Evolutionary conservation across 176 grass and related monocot species (phyloP).

Genomic region (Chrysopogon serrulatus): DNA sequence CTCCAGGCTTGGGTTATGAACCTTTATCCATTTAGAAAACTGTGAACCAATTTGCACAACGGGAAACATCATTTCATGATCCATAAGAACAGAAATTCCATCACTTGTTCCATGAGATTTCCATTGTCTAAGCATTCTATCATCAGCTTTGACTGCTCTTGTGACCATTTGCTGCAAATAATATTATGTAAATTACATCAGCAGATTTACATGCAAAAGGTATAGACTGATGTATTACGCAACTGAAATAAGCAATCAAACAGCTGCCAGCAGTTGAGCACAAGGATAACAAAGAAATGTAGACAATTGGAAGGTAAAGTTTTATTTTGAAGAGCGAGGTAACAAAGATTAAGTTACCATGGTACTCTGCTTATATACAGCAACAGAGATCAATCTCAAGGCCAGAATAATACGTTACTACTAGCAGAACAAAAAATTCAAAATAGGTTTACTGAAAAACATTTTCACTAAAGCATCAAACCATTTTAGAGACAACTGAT

Average conservation of each 20-base stretch:
- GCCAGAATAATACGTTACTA: not conserved
- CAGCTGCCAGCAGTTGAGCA: not conserved
- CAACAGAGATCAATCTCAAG: not conserved
- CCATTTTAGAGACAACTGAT: not conserved
- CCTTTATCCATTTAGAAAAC: slow-evolving; percentile 59
- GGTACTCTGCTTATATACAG: not conserved
- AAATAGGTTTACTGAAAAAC: not conserved
- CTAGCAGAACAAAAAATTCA: not conserved
- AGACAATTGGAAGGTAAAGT: not conserved
- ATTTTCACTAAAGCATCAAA: not conserved
- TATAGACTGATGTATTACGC: not conserved
- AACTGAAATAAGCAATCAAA: slow-evolving; percentile 14
- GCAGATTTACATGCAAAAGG: slow-evolving; percentile 20
- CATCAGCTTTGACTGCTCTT: slow-evolving; percentile 47
- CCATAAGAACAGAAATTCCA: slow-evolving; percentile 56
- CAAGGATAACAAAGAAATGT: not conserved
- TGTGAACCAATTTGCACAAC: slow-evolving; percentile 81
- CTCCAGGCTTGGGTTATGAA: slow-evolving; percentile 68
- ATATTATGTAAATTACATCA: slow-evolving; percentile 21
- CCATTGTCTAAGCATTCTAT: slow-evolving; percentile 75
- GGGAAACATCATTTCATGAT: slow-evolving; percentile 67
- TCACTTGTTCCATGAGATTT: slow-evolving; percentile 62
- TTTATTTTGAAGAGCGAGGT: not conserved
- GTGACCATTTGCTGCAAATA: slow-evolving; percentile 39
- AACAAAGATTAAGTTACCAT: not conserved